Percentiles rank a stretch among this genome's conserved stretches.
Conservation (phyloP, 2,329 filamentous ascomycete genomes). For the Phyllosticta ampelicida region DNA sequence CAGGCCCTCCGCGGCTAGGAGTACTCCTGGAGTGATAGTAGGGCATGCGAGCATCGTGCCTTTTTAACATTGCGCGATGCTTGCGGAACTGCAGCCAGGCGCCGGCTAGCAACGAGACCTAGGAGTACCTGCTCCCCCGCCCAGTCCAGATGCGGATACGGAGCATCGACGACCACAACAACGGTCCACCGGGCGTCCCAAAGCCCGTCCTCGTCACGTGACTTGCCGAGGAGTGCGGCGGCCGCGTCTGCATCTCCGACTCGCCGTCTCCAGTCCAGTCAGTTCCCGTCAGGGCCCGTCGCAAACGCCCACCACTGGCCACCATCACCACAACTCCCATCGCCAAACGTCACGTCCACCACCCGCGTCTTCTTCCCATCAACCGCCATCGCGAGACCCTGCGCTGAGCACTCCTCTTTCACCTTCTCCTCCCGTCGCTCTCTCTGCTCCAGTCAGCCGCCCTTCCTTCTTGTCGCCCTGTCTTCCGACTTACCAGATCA, state of each 20-base stretch:
- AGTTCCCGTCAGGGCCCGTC: background rate
- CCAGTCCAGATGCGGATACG: background rate
- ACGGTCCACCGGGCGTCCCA: no score
- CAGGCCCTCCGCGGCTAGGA: no score
- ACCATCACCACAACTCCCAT: slow-evolving; percentile 3
- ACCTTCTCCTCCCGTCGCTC: background rate
- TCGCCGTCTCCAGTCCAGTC: background rate
- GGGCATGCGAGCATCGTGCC: background rate
- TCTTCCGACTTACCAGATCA: slow-evolving; percentile 10
- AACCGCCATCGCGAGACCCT: background rate
- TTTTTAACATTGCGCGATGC: background rate
- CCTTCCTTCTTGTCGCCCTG: slow-evolving; percentile 1
- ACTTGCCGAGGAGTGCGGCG: background rate
- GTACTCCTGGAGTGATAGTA: no score
- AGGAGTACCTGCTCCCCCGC: background rate
- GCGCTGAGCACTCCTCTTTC: background rate
- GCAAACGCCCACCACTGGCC: background rate
- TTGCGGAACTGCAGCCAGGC: background rate
- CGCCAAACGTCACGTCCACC: background rate
- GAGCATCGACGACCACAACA: background rate
- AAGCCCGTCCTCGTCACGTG: background rate
- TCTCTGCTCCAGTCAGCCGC: background rate
- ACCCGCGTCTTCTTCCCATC: background rate
- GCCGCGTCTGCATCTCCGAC: background rate
- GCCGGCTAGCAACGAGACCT: background rate